phyloP scores from a whole-genome alignment of 306 rosid genomes.

The Fagus sylvatica region DNA sequence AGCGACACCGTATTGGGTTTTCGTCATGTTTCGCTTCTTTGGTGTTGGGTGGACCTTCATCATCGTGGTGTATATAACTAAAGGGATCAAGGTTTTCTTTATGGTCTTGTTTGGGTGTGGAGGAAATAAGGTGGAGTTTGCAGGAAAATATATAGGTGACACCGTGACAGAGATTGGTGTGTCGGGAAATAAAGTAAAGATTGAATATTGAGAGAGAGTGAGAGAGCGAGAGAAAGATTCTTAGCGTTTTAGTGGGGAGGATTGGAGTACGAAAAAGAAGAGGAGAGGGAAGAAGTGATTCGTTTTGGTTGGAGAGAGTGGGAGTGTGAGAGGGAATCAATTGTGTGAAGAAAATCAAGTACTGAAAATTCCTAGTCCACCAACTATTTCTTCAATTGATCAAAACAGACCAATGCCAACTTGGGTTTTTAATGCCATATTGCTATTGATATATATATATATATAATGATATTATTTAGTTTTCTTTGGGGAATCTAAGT shows the following conservation, averaged over 20 bases:
- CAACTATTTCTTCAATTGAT: too few species aligned
- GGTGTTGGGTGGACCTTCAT: slow-evolving; percentile 27
- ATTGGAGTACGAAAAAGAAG: background rate
- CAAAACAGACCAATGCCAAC: too few species aligned
- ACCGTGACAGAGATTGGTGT: background rate
- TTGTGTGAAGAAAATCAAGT: too few species aligned
- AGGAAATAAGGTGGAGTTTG: background rate
- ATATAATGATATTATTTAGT: too few species aligned
- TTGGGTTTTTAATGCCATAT: too few species aligned
- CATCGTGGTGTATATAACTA: slow-evolving; percentile 23
- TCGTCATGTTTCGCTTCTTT: slow-evolving; percentile 29
- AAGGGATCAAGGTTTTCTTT: too few species aligned
- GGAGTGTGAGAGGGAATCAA: too few species aligned
- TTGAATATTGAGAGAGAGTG: background rate
- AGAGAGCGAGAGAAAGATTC: background rate
- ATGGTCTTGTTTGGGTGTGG: background rate
- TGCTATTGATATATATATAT: too few species aligned
- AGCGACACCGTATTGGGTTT: slow-evolving; percentile 28
- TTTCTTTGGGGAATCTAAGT: too few species aligned
- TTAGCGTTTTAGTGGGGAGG: background rate
- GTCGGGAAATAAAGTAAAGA: background rate
- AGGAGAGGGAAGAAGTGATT: background rate
- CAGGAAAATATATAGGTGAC: background rate
- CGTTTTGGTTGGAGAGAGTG: background rate
- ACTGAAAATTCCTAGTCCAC: too few species aligned